These are phyloP conservation scores for Aspergillus carbonarius DNA, from an alignment of 2,329 filamentous ascomycete species.

Conservation along the genomic window DNA sequence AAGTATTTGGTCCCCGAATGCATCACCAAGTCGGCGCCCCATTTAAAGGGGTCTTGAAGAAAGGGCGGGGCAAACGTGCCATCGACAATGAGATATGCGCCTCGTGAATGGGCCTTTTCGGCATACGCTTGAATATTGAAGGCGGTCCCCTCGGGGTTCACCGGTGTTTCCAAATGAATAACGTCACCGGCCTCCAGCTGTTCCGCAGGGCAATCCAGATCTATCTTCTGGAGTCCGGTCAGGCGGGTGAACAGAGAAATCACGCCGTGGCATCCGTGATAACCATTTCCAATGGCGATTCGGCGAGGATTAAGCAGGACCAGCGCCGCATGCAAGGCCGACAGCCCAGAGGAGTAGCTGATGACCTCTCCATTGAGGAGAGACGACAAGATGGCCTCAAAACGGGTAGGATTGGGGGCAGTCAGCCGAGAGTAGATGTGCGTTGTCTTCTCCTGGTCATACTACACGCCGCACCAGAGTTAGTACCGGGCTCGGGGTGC, in stretches of 20 bases:
- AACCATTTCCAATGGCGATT: conserved; percentile 79
- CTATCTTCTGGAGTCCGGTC: conserved; percentile 69
- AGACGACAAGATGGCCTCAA: conserved; percentile 77
- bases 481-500: background rate
- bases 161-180: conserved; percentile 86
- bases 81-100: conserved; percentile 80
- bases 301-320: conserved; percentile 80
- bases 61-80: conserved; percentile 91
- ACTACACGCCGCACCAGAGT: conserved; percentile 14
- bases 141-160: conserved; percentile 86
- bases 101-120: conserved; percentile 66
- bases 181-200: conserved; percentile 75
- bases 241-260: conserved; percentile 72
- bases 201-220: conserved; percentile 66
- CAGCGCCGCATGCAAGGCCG: conserved; percentile 84
- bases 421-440: conserved; percentile 83
- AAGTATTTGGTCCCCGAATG: conserved; percentile 96
- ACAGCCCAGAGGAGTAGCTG: conserved; percentile 80
- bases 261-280: conserved; percentile 92
- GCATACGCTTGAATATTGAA: conserved; percentile 72
- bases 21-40: conserved; percentile 83
- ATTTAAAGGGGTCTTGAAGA: conserved; percentile 78
- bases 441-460: conserved; percentile 31
- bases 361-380: conserved; percentile 66
- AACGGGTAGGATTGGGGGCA: conserved; percentile 76